Conservation (phyloP, 2,329 filamentous ascomycete genomes). For the Domatiomyces globalis region DNA sequence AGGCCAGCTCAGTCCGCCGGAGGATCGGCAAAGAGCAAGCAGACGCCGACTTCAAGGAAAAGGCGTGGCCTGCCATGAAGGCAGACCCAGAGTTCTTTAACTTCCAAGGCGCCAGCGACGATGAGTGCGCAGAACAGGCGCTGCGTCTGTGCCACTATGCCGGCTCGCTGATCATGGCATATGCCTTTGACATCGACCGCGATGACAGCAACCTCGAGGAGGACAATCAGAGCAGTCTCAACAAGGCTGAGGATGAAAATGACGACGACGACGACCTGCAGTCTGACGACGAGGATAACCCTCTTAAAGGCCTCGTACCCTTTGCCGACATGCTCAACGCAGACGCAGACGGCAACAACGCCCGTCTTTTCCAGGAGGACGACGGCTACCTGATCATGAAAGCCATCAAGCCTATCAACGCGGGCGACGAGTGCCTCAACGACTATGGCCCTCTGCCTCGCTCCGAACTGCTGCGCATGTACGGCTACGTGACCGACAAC, state of each 20-base stretch:
- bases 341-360: slow-evolving; percentile 67
- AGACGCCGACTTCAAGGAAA: slow-evolving; percentile 51
- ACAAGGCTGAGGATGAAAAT: neutral
- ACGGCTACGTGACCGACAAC: slow-evolving; percentile 71
- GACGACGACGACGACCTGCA: slow-evolving; percentile 10
- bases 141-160: slow-evolving; percentile 56
- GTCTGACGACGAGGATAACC: slow-evolving; percentile 26
- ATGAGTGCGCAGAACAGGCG: slow-evolving; percentile 25
- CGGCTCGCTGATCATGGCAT: slow-evolving; percentile 83
- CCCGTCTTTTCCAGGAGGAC: slow-evolving; percentile 47
- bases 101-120: slow-evolving; percentile 24
- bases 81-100: slow-evolving; percentile 31
- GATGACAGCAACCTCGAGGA: slow-evolving; percentile 11
- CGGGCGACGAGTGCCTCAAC: slow-evolving; percentile 68
- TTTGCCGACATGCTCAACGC: slow-evolving; percentile 84
- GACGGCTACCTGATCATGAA: slow-evolving; percentile 50
- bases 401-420: slow-evolving; percentile 51
- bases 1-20: slow-evolving; percentile 59
- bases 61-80: slow-evolving; percentile 39
- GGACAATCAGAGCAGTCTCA: slow-evolving; percentile 9
- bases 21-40: slow-evolving; percentile 65
- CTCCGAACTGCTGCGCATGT: slow-evolving; percentile 66
- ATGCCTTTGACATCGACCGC: slow-evolving; percentile 63
- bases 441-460: slow-evolving; percentile 78
- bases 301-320: slow-evolving; percentile 57